Evolutionary conservation across 1,284 basidiomycete genomes (phyloP).

Genomic region (Ganoderma multipileum): DNA sequence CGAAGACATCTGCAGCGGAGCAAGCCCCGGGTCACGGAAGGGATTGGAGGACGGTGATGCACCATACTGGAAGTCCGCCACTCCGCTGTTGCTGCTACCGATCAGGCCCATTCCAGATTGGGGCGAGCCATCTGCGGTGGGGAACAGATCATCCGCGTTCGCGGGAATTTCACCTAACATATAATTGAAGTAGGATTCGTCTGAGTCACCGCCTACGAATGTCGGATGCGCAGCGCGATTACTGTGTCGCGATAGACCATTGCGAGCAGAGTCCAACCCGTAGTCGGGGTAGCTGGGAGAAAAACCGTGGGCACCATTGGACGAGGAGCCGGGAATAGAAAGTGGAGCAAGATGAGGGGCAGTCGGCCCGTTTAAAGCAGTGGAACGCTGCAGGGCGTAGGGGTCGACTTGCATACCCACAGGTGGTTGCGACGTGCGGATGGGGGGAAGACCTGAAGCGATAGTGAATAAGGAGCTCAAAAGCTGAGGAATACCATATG

Average conservation of each 20-base stretch:
- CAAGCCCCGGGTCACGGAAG: conserved; percentile 16
- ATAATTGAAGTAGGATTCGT: conserved; percentile 24
- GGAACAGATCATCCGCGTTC: conserved; percentile 15
- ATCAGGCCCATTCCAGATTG: conserved; percentile 8
- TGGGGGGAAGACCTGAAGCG: conserved; percentile 22
- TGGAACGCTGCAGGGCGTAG: conserved; percentile 13
- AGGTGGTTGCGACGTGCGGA: conserved; percentile 13
- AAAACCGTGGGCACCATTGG: conserved; percentile 12
- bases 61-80: conserved; percentile 14
- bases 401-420: conserved; percentile 10
- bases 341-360: conserved; percentile 20
- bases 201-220: conserved; percentile 10
- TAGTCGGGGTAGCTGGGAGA: conserved; percentile 8
- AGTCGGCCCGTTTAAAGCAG: conserved; percentile 5
- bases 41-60: not conserved
- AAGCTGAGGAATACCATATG: not conserved
- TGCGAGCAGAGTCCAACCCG: conserved; percentile 11
- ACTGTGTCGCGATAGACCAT: not conserved
- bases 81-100: not conserved
- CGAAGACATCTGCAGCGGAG: not conserved
- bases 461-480: not conserved
- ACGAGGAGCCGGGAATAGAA: conserved; percentile 17
- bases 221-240: conserved; percentile 1
- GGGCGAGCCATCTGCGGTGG: conserved; percentile 5
- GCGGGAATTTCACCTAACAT: conserved; percentile 20